These are phyloP conservation scores for Camelina sativa DNA, from an alignment of 345 rosid species.

Conservation along the genomic window DNA sequence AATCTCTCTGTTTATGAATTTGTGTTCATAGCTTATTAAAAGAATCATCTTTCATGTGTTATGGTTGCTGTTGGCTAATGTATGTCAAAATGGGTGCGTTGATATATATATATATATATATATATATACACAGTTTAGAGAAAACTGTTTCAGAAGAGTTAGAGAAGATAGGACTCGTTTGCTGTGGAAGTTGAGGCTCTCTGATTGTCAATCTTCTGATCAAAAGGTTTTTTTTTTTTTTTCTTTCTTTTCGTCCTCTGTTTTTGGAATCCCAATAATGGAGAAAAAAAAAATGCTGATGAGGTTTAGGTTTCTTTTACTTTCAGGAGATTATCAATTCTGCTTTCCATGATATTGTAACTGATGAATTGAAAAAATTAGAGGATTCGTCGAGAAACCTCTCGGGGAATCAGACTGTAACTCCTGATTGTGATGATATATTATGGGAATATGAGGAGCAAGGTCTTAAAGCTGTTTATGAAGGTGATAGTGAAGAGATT, in stretches of 20 bases:
- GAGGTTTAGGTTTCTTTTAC: neutral
- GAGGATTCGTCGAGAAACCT: conserved; percentile 49
- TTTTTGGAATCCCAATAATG: neutral
- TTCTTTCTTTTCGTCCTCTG: neutral
- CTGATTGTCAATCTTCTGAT: conserved; percentile 50
- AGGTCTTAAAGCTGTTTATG: conserved; percentile 64
- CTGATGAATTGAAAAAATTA: conserved; percentile 70
- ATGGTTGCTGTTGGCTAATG: neutral
- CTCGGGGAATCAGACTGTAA: conserved; percentile 18
- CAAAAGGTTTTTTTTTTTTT: conserved; percentile 53
- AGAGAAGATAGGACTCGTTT: conserved; percentile 73
- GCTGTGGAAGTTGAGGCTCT: conserved; percentile 79
- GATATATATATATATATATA: neutral
- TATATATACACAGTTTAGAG: conserved; percentile 48
- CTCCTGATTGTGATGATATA: conserved; percentile 49
- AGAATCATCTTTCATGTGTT: neutral
- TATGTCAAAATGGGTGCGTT: neutral
- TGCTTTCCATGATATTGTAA: conserved; percentile 71
- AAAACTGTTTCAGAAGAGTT: conserved; percentile 73
- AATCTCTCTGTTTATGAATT: too few relatives aligned
- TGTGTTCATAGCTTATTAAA: too few relatives aligned
- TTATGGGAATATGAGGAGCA: conserved; percentile 92
- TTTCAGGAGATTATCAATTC: conserved; percentile 64
- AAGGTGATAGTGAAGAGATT: conserved; percentile 83
- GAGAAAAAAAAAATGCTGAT: neutral